Evolutionary conservation across 768 basidiomycete genomes (phyloP).

Genomic region (Mycena filopes): DNA sequence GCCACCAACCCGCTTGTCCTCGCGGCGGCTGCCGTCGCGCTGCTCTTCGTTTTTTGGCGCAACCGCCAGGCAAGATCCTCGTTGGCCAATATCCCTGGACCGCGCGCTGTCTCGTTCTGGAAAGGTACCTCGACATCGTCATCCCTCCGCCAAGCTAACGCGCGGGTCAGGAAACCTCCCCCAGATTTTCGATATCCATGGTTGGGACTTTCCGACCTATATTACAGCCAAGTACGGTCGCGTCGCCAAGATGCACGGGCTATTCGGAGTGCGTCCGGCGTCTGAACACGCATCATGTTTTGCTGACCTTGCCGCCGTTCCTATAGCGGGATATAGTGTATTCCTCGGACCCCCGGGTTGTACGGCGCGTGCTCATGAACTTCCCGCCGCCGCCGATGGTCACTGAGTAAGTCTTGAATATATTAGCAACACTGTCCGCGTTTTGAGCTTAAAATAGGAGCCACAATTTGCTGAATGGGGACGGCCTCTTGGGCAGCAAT

Average conservation of each 20-base stretch:
- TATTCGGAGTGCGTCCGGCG: constrained; percentile 37
- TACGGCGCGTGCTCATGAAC: constrained; percentile 43
- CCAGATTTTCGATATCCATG: constrained; percentile 28
- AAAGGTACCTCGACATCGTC: constrained; percentile 9
- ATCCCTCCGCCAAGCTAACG: too few relatives aligned
- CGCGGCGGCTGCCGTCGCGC: constrained; percentile 1
- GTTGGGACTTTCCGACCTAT: constrained; percentile 26
- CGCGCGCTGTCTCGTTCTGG: constrained; percentile 17
- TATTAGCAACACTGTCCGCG: background rate
- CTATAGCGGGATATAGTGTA: constrained; percentile 34
- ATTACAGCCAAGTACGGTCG: constrained; percentile 34
- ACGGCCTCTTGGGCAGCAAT: constrained; percentile 38
- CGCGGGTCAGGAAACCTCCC: constrained; percentile 22
- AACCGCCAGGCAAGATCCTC: constrained; percentile 10
- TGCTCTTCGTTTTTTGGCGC: constrained; percentile 5
- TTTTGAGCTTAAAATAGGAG: constrained; percentile 28
- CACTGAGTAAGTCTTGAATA: constrained; percentile 3
- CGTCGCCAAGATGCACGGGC: constrained; percentile 38
- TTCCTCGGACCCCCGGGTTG: constrained; percentile 42
- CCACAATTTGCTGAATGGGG: constrained; percentile 37
- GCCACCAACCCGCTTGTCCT: constrained; percentile 8
- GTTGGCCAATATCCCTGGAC: constrained; percentile 28
- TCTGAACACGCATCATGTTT: too few relatives aligned
- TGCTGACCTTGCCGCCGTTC: constrained; percentile 3
- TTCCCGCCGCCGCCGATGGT: constrained; percentile 29